Percentiles rank a stretch among this genome's conserved stretches.
phyloP scores from a whole-genome alignment of 306 rosid genomes.

The Cicer chorassanicum region DNA sequence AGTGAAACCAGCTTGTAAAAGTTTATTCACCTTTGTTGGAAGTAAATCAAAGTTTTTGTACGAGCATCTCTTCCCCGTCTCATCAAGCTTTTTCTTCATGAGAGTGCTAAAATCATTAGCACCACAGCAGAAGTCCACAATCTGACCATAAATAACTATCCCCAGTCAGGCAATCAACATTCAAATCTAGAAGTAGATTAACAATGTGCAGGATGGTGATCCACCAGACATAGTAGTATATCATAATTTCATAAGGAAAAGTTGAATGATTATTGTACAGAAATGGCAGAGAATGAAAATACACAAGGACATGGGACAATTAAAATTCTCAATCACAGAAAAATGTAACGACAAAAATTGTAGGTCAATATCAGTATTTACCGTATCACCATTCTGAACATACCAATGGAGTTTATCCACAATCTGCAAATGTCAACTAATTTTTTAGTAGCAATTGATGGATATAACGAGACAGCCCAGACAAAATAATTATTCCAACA shows the following conservation, averaged over 20 bases:
- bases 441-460: slow-evolving; percentile 43
- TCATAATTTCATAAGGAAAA: slow-evolving; percentile 26
- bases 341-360: slow-evolving; percentile 26
- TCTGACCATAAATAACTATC: slow-evolving; percentile 58
- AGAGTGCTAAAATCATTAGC: slow-evolving; percentile 88
- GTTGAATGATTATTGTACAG: background rate
- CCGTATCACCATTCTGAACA: slow-evolving; percentile 73
- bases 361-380: slow-evolving; percentile 48
- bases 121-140: slow-evolving; percentile 97
- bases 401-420: slow-evolving; percentile 80
- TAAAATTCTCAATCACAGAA: slow-evolving; percentile 6
- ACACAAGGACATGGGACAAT: background rate
- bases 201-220: slow-evolving; percentile 19
- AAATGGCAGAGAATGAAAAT: slow-evolving; percentile 19
- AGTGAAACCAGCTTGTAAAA: background rate
- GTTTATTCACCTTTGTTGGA: slow-evolving; percentile 74
- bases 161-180: slow-evolving; percentile 45
- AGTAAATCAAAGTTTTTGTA: slow-evolving; percentile 79
- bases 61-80: slow-evolving; percentile 73
- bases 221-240: slow-evolving; percentile 18
- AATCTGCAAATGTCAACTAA: slow-evolving; percentile 65
- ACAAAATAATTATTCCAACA: slow-evolving; percentile 22
- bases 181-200: slow-evolving; percentile 11
- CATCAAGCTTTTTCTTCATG: slow-evolving; percentile 84
- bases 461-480: slow-evolving; percentile 25